These are phyloP conservation scores for Diaporthe sp. DNA, from an alignment of 2,329 filamentous ascomycete species.

Conservation along the genomic window DNA sequence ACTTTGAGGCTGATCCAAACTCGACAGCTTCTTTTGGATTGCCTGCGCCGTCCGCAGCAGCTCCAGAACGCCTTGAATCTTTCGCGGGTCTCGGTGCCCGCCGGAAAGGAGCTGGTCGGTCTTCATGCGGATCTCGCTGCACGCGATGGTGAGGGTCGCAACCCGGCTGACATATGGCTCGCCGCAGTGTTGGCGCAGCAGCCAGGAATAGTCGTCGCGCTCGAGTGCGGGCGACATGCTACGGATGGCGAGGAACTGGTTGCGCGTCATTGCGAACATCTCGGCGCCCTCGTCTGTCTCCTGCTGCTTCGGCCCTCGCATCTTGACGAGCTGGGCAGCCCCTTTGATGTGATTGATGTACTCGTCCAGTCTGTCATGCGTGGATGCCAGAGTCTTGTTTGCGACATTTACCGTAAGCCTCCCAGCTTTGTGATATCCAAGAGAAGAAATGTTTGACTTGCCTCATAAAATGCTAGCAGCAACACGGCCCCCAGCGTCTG, in stretches of 20 bases:
- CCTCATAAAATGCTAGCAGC: conserved; percentile 28
- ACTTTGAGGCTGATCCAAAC: conserved; percentile 10
- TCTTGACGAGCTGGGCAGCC: conserved; percentile 38
- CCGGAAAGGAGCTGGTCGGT: conserved; percentile 79
- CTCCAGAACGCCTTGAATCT: conserved; percentile 5
- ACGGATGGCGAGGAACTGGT: conserved; percentile 38
- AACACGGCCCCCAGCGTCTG: conserved; percentile 20
- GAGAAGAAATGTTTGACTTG: neutral
- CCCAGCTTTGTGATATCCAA: neutral
- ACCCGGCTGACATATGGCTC: conserved; percentile 35
- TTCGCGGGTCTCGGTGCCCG: conserved; percentile 53
- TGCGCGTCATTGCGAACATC: conserved; percentile 39
- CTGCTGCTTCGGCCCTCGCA: conserved; percentile 36
- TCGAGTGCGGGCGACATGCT: conserved; percentile 37
- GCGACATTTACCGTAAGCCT: neutral
- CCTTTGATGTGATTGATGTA: conserved; percentile 40
- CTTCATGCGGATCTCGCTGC: conserved; percentile 38
- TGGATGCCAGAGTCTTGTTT: conserved; percentile 34
- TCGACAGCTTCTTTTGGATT: conserved; percentile 21
- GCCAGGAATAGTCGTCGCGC: conserved; percentile 37
- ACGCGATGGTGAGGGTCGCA: conserved; percentile 37
- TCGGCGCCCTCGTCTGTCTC: conserved; percentile 38
- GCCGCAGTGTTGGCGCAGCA: conserved; percentile 37
- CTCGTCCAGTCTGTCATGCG: conserved; percentile 35
- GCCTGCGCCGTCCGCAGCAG: conserved; percentile 26